A percentile compares a stretch with the other conserved stretches of the same genome.
phyloP scores from a whole-genome alignment of 768 basidiomycete species.

The Boletus pseudopeckii region DNA sequence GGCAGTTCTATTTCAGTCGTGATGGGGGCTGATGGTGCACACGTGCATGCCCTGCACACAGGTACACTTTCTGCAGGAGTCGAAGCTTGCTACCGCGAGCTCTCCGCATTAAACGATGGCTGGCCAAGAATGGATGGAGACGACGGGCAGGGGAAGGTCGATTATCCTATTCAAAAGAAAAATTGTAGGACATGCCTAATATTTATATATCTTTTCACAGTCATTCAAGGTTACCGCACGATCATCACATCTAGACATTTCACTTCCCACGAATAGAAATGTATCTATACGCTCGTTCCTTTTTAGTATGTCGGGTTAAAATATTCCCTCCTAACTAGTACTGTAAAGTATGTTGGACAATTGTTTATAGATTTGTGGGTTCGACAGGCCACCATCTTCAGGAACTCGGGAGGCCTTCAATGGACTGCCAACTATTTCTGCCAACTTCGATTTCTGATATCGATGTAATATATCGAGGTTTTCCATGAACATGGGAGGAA shows the following conservation, averaged over 20 bases:
- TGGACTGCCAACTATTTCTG: background rate
- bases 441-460: background rate
- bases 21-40: background rate
- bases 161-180: background rate
- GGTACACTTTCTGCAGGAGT: background rate
- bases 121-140: background rate
- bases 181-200: too few relatives aligned
- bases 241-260: background rate
- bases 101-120: background rate
- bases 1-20: conserved; percentile 43
- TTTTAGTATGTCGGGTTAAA: background rate
- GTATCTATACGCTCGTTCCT: background rate
- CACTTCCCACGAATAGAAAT: background rate
- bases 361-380: background rate
- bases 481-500: background rate
- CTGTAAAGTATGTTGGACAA: background rate
- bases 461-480: background rate
- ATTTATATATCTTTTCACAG: background rate
- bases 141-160: too few relatives aligned
- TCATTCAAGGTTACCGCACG: too few relatives aligned
- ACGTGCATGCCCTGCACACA: too few relatives aligned
- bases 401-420: background rate
- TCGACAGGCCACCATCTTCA: background rate
- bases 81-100: background rate
- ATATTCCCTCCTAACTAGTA: background rate